A percentile compares a stretch with the other conserved stretches of the same genome.
These are phyloP conservation scores for Ogataea nitratoaversa DNA, from an alignment of 805 yeast genomes.

Conservation along the genomic window DNA sequence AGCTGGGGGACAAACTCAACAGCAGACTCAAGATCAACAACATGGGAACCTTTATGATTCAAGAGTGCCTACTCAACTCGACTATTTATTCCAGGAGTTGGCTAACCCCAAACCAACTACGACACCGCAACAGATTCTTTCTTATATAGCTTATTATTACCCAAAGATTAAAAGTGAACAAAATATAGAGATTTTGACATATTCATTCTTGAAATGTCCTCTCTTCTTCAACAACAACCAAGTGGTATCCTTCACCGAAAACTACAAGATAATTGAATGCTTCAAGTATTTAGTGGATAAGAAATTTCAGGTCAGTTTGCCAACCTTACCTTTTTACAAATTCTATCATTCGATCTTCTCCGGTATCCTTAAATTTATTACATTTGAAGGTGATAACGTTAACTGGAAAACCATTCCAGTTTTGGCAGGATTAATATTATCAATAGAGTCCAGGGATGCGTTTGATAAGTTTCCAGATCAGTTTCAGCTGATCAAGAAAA, in stretches of 20 bases:
- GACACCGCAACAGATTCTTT: conserved; percentile 30
- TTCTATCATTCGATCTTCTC: conserved; percentile 37
- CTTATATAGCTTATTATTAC: conserved; percentile 47
- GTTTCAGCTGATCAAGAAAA: conserved; percentile 17
- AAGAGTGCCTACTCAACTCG: conserved; percentile 38
- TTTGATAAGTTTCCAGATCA: conserved; percentile 26
- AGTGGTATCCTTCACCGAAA: conserved; percentile 27
- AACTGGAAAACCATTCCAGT: conserved; percentile 48
- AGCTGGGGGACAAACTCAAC: background rate
- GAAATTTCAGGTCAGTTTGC: conserved; percentile 44
- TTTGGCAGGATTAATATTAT: conserved; percentile 40
- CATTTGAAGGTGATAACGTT: conserved; percentile 15
- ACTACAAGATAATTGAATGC: conserved; percentile 42
- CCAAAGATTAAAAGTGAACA: conserved; percentile 45
- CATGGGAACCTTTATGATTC: background rate
- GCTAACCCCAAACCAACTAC: conserved; percentile 34
- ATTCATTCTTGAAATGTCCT: conserved; percentile 42
- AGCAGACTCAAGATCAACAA: background rate
- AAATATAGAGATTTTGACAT: conserved; percentile 41
- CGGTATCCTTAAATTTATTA: conserved; percentile 32
- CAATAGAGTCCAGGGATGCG: conserved; percentile 26
- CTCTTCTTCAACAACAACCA: conserved; percentile 25
- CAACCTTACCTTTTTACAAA: conserved; percentile 40
- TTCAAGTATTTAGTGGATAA: conserved; percentile 42
- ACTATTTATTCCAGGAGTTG: conserved; percentile 42